Percentiles rank a stretch among this genome's conserved stretches.
These are phyloP conservation scores for Sporothrix inflata DNA, from an alignment of 2,329 filamentous ascomycete species.

Conservation along the genomic window DNA sequence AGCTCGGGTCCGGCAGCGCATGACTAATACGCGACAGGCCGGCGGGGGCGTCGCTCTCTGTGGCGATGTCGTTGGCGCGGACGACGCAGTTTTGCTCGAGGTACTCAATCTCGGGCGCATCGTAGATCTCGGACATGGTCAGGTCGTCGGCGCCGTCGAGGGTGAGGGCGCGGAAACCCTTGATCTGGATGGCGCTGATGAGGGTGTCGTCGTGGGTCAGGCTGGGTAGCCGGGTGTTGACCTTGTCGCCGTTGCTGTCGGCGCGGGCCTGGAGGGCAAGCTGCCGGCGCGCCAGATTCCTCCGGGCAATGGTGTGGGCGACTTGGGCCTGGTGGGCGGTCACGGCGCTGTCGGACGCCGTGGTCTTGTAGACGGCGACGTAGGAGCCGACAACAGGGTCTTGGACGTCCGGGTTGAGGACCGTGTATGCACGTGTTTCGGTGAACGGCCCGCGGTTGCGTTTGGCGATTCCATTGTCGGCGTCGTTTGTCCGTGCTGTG, in stretches of 20 bases:
- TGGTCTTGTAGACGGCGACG: constrained; percentile 67
- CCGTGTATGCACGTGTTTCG: neutral
- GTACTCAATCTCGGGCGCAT: constrained; percentile 47
- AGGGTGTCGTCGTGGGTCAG: constrained; percentile 25
- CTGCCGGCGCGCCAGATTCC: constrained; percentile 50
- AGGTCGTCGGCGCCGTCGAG: constrained; percentile 41
- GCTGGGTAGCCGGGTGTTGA: neutral
- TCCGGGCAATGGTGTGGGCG: constrained; percentile 55
- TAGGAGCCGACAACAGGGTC: constrained; percentile 61
- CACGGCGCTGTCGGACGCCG: constrained; percentile 53
- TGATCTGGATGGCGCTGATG: constrained; percentile 53
- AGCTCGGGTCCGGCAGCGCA: constrained; percentile 39
- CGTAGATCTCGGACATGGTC: constrained; percentile 49
- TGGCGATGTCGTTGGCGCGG: constrained; percentile 44
- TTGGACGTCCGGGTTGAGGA: constrained; percentile 50
- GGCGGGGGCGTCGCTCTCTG: constrained; percentile 57
- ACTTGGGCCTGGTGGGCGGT: constrained; percentile 54
- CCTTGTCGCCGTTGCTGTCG: constrained; percentile 36
- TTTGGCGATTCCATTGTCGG: neutral
- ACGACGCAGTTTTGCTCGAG: constrained; percentile 55
- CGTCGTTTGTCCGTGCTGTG: neutral
- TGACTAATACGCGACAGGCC: constrained; percentile 60
- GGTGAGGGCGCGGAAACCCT: constrained; percentile 56
- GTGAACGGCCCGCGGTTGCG: neutral
- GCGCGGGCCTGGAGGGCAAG: neutral